Evolutionary conservation across 2,329 filamentous ascomycete genomes (phyloP).

Genomic region (Neonectria magnoliae): DNA sequence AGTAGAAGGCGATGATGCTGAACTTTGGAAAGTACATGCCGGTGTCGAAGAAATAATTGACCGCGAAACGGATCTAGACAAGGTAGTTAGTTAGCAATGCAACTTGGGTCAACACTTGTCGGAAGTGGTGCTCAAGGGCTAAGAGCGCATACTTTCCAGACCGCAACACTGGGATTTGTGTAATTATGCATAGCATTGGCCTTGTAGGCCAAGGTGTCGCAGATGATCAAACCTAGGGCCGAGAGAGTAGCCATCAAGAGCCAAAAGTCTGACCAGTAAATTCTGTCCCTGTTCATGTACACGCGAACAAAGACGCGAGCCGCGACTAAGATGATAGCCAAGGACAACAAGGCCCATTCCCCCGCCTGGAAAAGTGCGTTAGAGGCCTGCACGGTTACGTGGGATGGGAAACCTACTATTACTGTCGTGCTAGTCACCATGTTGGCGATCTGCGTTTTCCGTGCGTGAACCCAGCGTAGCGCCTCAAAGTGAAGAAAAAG

Average conservation of each 20-base stretch:
- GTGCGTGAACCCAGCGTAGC: neutral
- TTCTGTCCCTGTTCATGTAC: conserved; percentile 13
- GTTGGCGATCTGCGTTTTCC: too few relatives aligned
- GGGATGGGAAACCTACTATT: neutral
- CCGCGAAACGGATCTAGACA: conserved; percentile 30
- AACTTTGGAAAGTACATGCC: conserved; percentile 41
- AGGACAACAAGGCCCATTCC: conserved; percentile 14
- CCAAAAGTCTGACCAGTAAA: conserved; percentile 9
- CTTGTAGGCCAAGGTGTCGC: conserved; percentile 11
- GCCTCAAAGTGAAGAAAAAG: neutral
- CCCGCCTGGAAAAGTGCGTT: neutral
- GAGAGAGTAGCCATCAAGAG: conserved; percentile 3
- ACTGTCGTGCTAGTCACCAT: neutral
- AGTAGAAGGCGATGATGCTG: conserved; percentile 40
- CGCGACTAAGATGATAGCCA: conserved; percentile 10
- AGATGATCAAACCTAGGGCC: conserved; percentile 4
- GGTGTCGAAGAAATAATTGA: conserved; percentile 40
- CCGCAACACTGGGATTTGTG: neutral
- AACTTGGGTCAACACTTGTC: too few relatives aligned
- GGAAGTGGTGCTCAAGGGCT: too few relatives aligned
- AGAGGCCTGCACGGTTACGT: neutral
- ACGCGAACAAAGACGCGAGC: conserved; percentile 18
- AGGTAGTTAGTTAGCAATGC: neutral
- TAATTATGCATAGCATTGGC: conserved; percentile 8
- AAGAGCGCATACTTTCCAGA: conserved; percentile 1